Percentiles rank a stretch among this genome's conserved stretches.
These are phyloP conservation scores for Chlorella sp. DNA, from an alignment of 139 green algal genomes.

Conservation along the genomic window DNA sequence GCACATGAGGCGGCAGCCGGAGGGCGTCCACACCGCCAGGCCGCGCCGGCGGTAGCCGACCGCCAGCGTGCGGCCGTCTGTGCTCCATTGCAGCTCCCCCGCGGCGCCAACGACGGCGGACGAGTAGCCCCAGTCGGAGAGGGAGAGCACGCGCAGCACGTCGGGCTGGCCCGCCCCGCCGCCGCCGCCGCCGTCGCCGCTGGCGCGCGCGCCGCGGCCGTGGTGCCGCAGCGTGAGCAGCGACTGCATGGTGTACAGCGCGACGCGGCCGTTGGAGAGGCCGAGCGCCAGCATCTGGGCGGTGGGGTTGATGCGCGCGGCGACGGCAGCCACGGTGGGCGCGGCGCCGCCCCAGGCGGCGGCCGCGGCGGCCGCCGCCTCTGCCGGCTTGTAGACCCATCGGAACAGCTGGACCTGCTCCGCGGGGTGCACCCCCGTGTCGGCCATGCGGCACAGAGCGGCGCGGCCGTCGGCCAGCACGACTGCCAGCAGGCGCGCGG, in stretches of 20 bases:
- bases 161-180: conserved; percentile 15
- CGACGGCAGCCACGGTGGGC: conserved; percentile 11
- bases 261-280: conserved; percentile 56
- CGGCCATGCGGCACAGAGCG: conserved; percentile 34
- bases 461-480: conserved; percentile 48
- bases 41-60: conserved; percentile 71
- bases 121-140: conserved; percentile 72
- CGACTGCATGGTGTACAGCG: conserved; percentile 56
- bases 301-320: conserved; percentile 19
- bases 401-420: conserved; percentile 37
- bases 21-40: conserved; percentile 75
- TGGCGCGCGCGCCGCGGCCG: not conserved
- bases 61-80: conserved; percentile 61
- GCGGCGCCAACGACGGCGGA: conserved; percentile 47
- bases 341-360: not conserved
- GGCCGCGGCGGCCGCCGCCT: not conserved
- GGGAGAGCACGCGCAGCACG: conserved; percentile 58
- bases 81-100: conserved; percentile 66
- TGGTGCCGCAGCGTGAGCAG: not conserved
- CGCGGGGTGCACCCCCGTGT: conserved; percentile 28
- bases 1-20: conserved; percentile 82
- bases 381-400: conserved; percentile 27
- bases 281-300: conserved; percentile 75
- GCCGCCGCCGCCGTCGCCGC: conserved; percentile 16
- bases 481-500: conserved; percentile 40